Conservation (phyloP, 495 filamentous ascomycete species). For the Penicillium parvum region DNA sequence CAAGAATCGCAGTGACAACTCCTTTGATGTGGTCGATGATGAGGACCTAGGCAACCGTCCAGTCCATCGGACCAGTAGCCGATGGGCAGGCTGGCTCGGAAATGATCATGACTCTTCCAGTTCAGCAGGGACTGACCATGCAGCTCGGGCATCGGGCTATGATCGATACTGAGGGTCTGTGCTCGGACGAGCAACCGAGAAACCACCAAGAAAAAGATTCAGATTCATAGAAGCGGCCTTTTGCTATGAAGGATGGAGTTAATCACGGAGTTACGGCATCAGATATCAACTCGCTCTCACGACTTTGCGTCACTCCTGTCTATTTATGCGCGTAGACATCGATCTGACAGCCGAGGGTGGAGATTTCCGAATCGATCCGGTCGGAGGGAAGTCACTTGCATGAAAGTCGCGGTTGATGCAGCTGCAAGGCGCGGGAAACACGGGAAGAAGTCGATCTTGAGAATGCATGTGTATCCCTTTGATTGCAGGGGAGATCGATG, state of each 20-base stretch:
- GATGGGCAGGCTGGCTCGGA: slow-evolving; percentile 39
- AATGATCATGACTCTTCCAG: slow-evolving; percentile 24
- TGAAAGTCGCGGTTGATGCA: slow-evolving; percentile 3
- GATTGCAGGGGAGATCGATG: background rate
- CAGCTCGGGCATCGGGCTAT: slow-evolving; percentile 25
- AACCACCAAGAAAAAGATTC: background rate
- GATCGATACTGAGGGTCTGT: slow-evolving; percentile 18
- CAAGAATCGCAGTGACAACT: slow-evolving; percentile 70
- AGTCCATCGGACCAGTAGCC: slow-evolving; percentile 22
- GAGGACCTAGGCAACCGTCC: slow-evolving; percentile 51
- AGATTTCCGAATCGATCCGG: slow-evolving; percentile 16
- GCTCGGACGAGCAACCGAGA: background rate
- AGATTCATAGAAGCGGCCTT: background rate
- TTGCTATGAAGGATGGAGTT: too few relatives aligned
- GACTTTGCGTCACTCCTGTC: too few relatives aligned
- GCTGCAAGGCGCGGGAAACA: slow-evolving; percentile 22
- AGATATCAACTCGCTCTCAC: background rate
- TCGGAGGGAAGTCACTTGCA: slow-evolving; percentile 10
- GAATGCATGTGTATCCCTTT: slow-evolving; percentile 19
- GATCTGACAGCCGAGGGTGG: slow-evolving; percentile 9
- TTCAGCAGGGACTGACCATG: slow-evolving; percentile 31
- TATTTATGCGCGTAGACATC: background rate
- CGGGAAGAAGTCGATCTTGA: slow-evolving; percentile 12
- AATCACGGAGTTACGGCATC: background rate
- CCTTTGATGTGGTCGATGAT: slow-evolving; percentile 80